Base-by-base conservation (phyloP, 768 basidiomycete species). In the Naganishia onofrii region DNA sequence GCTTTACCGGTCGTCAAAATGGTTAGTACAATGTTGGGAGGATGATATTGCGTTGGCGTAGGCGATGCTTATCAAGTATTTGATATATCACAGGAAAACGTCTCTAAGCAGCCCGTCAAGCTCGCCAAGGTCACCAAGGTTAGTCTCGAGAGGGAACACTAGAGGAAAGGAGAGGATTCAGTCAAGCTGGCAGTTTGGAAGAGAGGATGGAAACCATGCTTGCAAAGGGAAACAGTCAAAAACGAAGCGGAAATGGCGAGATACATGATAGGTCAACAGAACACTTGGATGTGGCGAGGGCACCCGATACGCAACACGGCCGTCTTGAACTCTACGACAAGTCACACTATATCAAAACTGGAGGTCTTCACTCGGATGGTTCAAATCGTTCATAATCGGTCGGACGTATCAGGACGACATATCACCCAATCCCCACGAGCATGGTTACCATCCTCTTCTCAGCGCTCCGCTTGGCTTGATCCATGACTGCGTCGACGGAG, bases 51-150 rank as follows among this genome's bases (percentile, higher is more conserved):
- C 26, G 36, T 10, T 13, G 55, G 51, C 13, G 32, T 19, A 15
- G 55, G 17, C 5, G 9, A 10, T 52, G 34, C 52, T 44, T 15
- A 44, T 36, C 23, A 32, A 7, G 55, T 66, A 48, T 46, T 57
- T 21, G n/a, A 51, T 19, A 26, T 48, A 26, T 34, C 32, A 56
- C 67, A 80, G 79, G 79, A 80, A 76, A 74, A 75, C 70, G 69
- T 72, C 70, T 74, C 71, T 63, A 80, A 80, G 74, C 70, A 71
- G 60, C 89, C 91, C 76, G 94, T 96, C 80, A 96, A 97, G 84
- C 92, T 98, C 80, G 96, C 94, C 76, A 93, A 90, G 86, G 93
- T 96, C 75, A 89, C 91, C 85, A 95, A 93, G 91, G 93, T 94
- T 74, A 72, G 74, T 70, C 21, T 9, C 13, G 36, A n/a, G n/a